Base-by-base conservation (phyloP, 106 monocot species). In the Amphibolis antarctica region DNA sequence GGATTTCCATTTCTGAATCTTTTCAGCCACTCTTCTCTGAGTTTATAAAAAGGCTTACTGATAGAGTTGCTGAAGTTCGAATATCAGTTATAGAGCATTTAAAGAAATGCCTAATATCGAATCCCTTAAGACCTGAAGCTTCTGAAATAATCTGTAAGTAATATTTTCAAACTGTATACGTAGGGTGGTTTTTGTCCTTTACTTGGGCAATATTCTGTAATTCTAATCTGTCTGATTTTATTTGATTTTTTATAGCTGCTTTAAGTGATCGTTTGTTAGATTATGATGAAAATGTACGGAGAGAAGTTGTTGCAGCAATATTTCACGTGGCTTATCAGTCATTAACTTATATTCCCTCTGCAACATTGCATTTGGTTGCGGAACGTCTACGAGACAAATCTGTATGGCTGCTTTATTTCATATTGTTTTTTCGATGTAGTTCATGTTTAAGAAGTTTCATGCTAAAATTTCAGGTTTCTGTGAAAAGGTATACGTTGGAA, bases 361-460 rank as follows among this genome's bases (percentile, higher is more conserved):
- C 76, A 59, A 90, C 82, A 53, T 59, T 60, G 55, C 86, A 62
- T 50, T 64, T 71, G 62, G 86, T 82, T 30, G 86, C 89, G 60
- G 89, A 96, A 45, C 86, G 96, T 17, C 82, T 96, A 59, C 86
- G 89, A 62, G 96, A 96, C 67, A 96, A 86, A 96, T 96, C 90
- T 64, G 96, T 96, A 74, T 55, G 81, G 26, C 53, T 1, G 64
- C 36, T 81, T 44, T 17, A 22, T 59, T 46, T 14, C 0, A 46
- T 59, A 3, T 28, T 71, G 9, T 31, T 26, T 66, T 59, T 49
- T 59, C 25, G 7, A 22, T 22, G 28, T 61, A 44, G 11, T 63
- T 30, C 51, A 63, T 28, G 13, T 42, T 56, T 60, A 49, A 36
- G 44, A 15, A 30, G 11, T 59, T 14, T 4, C 46, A 66, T 60